Conservation (phyloP, 306 rosid genomes). For the Gleditsia sinensis region DNA sequence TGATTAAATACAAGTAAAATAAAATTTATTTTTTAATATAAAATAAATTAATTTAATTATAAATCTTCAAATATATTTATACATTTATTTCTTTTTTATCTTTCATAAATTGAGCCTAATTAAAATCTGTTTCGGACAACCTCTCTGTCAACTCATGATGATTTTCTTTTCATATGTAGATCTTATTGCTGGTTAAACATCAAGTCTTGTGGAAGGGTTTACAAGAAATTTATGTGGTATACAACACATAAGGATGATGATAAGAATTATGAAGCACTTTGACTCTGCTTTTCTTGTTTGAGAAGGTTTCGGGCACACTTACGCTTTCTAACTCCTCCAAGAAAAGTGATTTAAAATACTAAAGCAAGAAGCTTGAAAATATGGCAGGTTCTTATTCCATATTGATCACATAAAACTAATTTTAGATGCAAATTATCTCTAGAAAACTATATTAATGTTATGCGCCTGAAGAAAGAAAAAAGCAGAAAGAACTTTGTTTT, state of each 20-base stretch:
- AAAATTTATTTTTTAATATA: too few relatives aligned
- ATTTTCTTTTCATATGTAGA: constrained; percentile 32
- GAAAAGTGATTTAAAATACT: constrained; percentile 25
- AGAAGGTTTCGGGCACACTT: background rate
- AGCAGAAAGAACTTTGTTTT: constrained; percentile 51
- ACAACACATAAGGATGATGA: background rate
- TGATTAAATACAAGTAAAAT: too few relatives aligned
- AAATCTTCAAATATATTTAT: too few relatives aligned
- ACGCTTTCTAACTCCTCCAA: constrained; percentile 26
- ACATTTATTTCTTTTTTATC: too few relatives aligned
- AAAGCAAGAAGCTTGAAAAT: constrained; percentile 3
- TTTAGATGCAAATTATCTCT: constrained; percentile 36
- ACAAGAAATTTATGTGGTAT: background rate
- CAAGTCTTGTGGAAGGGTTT: constrained; percentile 26
- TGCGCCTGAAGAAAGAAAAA: constrained; percentile 61
- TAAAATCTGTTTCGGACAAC: too few relatives aligned
- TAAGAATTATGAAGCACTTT: constrained; percentile 15
- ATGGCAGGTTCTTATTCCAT: constrained; percentile 6
- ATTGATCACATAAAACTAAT: constrained; percentile 24
- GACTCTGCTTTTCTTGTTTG: constrained; percentile 28
- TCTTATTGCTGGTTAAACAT: constrained; percentile 23
- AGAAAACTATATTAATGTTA: constrained; percentile 30
- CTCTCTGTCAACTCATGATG: background rate
- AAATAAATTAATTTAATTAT: too few relatives aligned
- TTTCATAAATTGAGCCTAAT: too few relatives aligned